phyloP scores from a whole-genome alignment of 2,329 filamentous ascomycete genomes.

The Metarhizium guizhouense region DNA sequence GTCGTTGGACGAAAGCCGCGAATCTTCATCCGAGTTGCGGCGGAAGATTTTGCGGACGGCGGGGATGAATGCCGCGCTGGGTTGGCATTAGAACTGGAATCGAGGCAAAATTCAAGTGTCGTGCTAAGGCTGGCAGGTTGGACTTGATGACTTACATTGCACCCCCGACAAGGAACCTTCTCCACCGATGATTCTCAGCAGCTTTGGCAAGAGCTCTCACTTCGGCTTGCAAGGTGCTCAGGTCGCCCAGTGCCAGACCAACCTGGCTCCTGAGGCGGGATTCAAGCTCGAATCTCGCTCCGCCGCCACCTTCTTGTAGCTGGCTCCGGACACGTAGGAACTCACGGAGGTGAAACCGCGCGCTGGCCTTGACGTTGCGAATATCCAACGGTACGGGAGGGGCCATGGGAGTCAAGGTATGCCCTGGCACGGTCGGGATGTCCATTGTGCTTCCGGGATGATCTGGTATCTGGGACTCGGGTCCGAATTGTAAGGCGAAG shows the following conservation, averaged over 20 bases:
- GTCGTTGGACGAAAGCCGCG: slow-evolving; percentile 32
- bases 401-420: slow-evolving; percentile 11
- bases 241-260: slow-evolving; percentile 31
- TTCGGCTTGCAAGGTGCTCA: slow-evolving; percentile 34
- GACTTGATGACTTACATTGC: slow-evolving; percentile 33
- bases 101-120: too few species aligned
- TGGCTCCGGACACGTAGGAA: slow-evolving; percentile 24
- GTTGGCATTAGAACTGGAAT: slow-evolving; percentile 2
- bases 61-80: slow-evolving; percentile 42
- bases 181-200: slow-evolving; percentile 41
- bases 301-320: slow-evolving; percentile 17
- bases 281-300: slow-evolving; percentile 28
- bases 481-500: slow-evolving; percentile 12
- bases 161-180: slow-evolving; percentile 42
- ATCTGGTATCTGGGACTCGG: slow-evolving; percentile 14
- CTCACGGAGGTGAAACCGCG: slow-evolving; percentile 27
- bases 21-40: slow-evolving; percentile 28
- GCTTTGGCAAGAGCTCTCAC: slow-evolving; percentile 33
- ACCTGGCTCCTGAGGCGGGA: slow-evolving; percentile 34
- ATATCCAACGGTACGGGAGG: slow-evolving; percentile 18
- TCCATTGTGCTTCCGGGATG: slow-evolving; percentile 12
- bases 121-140: too few species aligned
- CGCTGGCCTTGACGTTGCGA: slow-evolving; percentile 20
- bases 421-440: slow-evolving; percentile 11
- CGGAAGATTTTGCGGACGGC: slow-evolving; percentile 43